phyloP scores from a whole-genome alignment of 495 filamentous ascomycete genomes.

The Xylaria flabelliformis region DNA sequence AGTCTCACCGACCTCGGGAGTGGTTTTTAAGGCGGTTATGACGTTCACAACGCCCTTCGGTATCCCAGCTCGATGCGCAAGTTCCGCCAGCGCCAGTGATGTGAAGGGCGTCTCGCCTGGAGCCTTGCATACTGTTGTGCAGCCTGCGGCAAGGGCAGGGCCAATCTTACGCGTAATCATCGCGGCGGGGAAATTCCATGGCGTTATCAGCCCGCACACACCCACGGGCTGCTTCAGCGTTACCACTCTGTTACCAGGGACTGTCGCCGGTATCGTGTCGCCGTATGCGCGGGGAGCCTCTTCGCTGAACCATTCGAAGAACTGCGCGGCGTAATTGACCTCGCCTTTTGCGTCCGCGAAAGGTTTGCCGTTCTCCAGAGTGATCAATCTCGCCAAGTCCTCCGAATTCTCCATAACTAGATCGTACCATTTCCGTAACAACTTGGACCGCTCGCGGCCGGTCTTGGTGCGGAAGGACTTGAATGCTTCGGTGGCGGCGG shows the following conservation, averaged over 20 bases:
- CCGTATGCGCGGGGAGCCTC: conserved; percentile 77
- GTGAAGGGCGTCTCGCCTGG: conserved; percentile 88
- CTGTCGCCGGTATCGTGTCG: conserved; percentile 74
- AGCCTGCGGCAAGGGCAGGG: conserved; percentile 75
- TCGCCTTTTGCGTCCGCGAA: conserved; percentile 75
- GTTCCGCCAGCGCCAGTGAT: conserved; percentile 79
- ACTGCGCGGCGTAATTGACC: conserved; percentile 73
- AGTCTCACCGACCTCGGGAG: conserved; percentile 72
- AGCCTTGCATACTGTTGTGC: conserved; percentile 85
- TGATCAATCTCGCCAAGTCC: conserved; percentile 89
- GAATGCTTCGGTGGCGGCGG: conserved; percentile 77
- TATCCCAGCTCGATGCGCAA: conserved; percentile 82
- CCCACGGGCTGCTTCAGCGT: conserved; percentile 88
- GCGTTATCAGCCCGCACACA: conserved; percentile 93
- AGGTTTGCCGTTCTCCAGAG: conserved; percentile 82
- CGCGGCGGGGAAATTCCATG: conserved; percentile 94
- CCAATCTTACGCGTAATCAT: conserved; percentile 93
- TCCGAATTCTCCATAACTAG: conserved; percentile 86
- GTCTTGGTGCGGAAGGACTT: conserved; percentile 75
- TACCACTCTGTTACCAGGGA: conserved; percentile 74
- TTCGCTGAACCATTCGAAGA: conserved; percentile 85
- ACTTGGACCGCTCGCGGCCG: conserved; percentile 78
- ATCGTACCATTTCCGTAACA: conserved; percentile 90
- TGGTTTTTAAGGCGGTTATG: conserved; percentile 74
- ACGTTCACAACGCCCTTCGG: conserved; percentile 87